Evolutionary conservation across 768 basidiomycete species (phyloP), one percentile per base, ranked within the genome.

Genomic region (Candolleomyces aberdarensis): DNA sequence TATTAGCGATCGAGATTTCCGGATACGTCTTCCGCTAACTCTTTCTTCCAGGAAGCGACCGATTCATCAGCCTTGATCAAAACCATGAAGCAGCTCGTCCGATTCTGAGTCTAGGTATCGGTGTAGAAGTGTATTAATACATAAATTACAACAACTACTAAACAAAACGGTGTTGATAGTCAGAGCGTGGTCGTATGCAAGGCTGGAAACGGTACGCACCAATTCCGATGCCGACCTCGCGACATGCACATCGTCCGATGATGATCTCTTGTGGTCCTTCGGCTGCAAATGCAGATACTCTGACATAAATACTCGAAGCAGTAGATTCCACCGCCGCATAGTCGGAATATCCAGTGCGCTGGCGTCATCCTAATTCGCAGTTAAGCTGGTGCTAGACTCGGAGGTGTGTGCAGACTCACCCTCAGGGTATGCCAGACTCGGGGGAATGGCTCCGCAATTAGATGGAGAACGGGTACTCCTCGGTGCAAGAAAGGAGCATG

Each of bases 401-500:
- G 19, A 41, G 40, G 0, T n/a, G 17, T 9, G 31, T 15, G 19
- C 57, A 43, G 13, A 75, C 84, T 67, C 69, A 94, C 96, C 59
- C 69, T 71, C 40, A 92, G 69, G 8, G 83, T 87, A 72, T 98
- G 95, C 96, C 95, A 98, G 15, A 96, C 94, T 1, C 46, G 61
- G 3, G 97, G 97, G 72, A 98, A 99, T 2, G 92, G 94, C 51
- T 85, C 84, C 2, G 96, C 75, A 58, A 98, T 98, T 50, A 98
- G 71, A 72, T 99, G 97, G 65, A 99, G 75, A 56, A 98, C 76
- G 63, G 85, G 91, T 15, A 98, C 94, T 2, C 97, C 97, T 63
- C 78, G 75, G 41, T 77, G 74, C 54, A 96, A 67, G 77, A 99
- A 98, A 22, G 97, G 97, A 46, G 94, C 72, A 67, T 99, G 97